phyloP scores from a whole-genome alignment of 768 basidiomycete genomes.

The Suillus variegatus region DNA sequence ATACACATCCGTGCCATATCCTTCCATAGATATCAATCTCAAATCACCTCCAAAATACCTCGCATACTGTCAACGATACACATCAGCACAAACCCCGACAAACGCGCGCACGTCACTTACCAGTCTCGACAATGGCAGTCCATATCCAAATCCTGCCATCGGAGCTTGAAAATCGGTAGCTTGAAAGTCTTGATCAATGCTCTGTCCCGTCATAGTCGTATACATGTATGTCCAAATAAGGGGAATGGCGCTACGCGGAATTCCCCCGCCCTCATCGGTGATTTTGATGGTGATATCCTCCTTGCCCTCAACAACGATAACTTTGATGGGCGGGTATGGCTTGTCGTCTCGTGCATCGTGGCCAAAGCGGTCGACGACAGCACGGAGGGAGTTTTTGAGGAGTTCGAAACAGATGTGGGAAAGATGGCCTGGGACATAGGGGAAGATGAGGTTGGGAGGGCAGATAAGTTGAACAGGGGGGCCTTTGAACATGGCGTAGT shows the following conservation, averaged over 20 bases:
- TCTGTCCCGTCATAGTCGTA: constrained; percentile 76
- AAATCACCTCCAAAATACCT: constrained; percentile 95
- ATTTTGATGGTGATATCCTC: constrained; percentile 99
- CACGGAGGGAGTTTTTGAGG: constrained; percentile 95
- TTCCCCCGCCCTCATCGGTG: constrained; percentile 95
- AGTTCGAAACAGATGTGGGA: constrained; percentile 97
- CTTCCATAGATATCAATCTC: constrained; percentile 95
- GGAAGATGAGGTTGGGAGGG: constrained; percentile 79
- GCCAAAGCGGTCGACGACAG: constrained; percentile 92
- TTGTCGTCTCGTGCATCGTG: constrained; percentile 42
- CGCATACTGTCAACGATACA: constrained; percentile 63
- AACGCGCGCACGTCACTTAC: constrained; percentile 44
- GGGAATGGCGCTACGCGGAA: constrained; percentile 81
- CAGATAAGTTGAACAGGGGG: constrained; percentile 97
- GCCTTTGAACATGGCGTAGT: constrained; percentile 93
- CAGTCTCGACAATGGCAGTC: constrained; percentile 87
- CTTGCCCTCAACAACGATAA: constrained; percentile 94
- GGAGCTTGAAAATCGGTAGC: constrained; percentile 94
- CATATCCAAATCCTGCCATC: constrained; percentile 97
- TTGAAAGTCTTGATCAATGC: constrained; percentile 76
- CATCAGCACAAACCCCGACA: constrained; percentile 1
- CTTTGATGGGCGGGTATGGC: constrained; percentile 83
- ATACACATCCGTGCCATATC: constrained; percentile 94
- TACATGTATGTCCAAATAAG: constrained; percentile 99
- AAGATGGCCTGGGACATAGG: constrained; percentile 96